Base-by-base conservation (phyloP, 306 rosid genomes). In the Hippophae tibetana region DNA sequence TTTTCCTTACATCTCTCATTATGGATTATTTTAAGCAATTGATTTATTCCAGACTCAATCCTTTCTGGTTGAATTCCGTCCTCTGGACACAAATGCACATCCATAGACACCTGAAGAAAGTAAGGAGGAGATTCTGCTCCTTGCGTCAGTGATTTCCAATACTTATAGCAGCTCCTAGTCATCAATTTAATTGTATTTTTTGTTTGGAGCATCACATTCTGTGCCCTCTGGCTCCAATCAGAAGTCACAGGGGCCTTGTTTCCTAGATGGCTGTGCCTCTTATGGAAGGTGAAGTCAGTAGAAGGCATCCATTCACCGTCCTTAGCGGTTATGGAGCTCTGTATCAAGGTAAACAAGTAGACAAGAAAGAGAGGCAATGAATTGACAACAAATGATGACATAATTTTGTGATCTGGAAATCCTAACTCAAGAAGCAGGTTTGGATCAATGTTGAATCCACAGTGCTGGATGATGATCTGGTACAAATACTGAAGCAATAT, bases 81-180 rank as follows among this genome's bases (percentile, higher is more conserved):
- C 66, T 88, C 94, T 66, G 99, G 99, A 90, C 95, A 93, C 57
- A 69, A 76, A 58, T 72, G 74, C 68, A 88, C 97, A 82, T 88
- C 90, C 86, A 93, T 80, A 63, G 97, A 85, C 61, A 93, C 85
- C 85, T 93, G 97, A 63, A 93, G 72, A 76, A 93, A 86, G 78
- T 88, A 93, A 57, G 99, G 99, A 69, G 99, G 97, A 43, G 99
- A 81, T 45, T 93, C 99, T 63, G 99, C 93, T 76, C 75, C 99
- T 11, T 61, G 84, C 3, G 94, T 86, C 66, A 93, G 86, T 52
- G 99, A 86, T 75, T 80, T 82, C 95, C 95, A 86, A 70, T 84
- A 93, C 78, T 81, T 69, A 43, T 62, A 82, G 65, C 79, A 68
- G 84, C 85, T 76, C 74, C 81, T 80, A 65, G 73, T 53, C 47